Percentiles rank a stretch among this genome's conserved stretches.
Evolutionary conservation across 495 filamentous ascomycete species (phyloP).

Genomic region (Tuber calosporum): DNA sequence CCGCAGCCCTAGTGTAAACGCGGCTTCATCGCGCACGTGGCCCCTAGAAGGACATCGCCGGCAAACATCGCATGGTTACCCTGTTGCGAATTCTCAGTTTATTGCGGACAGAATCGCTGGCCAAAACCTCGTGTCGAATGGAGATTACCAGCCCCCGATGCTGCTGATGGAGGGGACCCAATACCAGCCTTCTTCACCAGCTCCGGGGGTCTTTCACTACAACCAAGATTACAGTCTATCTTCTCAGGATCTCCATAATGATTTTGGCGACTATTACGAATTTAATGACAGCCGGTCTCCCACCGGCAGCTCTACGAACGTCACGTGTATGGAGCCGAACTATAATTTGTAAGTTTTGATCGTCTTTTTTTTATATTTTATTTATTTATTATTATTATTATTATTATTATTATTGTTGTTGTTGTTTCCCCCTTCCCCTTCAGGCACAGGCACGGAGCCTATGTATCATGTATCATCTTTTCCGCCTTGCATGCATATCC

Average conservation of each 20-base stretch:
- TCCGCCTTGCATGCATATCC: background rate
- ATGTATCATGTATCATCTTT: background rate
- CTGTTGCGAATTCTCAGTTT: background rate
- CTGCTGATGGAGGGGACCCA: background rate
- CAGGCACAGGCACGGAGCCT: slow-evolving; percentile 1
- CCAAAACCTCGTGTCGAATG: background rate
- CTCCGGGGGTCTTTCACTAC: background rate
- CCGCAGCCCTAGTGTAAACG: background rate
- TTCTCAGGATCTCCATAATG: background rate
- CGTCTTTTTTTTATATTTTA: background rate
- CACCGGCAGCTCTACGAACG: background rate
- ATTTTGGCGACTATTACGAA: background rate
- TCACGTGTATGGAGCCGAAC: background rate
- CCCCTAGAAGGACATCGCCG: background rate
- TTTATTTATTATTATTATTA: too few species aligned
- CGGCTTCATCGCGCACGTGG: slow-evolving; percentile 1
- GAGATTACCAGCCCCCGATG: background rate
- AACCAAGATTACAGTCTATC: background rate
- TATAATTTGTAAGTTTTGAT: background rate
- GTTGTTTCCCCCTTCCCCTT: background rate
- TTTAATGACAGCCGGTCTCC: background rate
- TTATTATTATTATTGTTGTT: too few species aligned
- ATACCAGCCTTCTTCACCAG: background rate
- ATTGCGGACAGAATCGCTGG: background rate
- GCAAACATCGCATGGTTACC: background rate